A percentile compares a stretch with the other conserved stretches of the same genome.
Evolutionary conservation across 1,284 basidiomycete species (phyloP).

Genomic region (Marasmius tenuissimus): DNA sequence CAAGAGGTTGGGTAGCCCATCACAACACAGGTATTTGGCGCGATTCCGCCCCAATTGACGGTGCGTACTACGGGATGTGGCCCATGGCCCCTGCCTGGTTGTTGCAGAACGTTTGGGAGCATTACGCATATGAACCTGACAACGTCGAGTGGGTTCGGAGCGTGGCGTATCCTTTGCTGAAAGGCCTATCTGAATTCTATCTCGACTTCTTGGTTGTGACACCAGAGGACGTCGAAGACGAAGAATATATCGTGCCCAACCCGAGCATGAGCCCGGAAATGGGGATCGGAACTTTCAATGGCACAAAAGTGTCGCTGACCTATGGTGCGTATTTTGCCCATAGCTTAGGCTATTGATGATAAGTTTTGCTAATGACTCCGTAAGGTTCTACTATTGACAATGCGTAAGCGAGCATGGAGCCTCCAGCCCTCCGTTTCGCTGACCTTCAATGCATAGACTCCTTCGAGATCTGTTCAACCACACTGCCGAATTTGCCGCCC

Average conservation of each 20-base stretch:
- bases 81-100: conserved; percentile 17
- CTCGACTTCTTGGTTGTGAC: conserved; percentile 14
- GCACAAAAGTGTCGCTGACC: conserved; percentile 14
- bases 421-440: not conserved
- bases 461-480: conserved; percentile 19
- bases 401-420: conserved; percentile 5
- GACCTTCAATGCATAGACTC: conserved; percentile 3
- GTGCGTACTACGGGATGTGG: conserved; percentile 21
- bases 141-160: conserved; percentile 13
- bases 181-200: conserved; percentile 18
- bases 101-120: conserved; percentile 18
- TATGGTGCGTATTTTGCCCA: conserved; percentile 7
- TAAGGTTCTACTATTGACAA: conserved; percentile 19
- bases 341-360: not conserved
- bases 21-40: conserved; percentile 12
- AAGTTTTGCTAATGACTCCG: not conserved
- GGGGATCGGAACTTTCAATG: conserved; percentile 15
- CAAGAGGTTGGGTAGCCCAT: conserved; percentile 12
- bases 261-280: conserved; percentile 20
- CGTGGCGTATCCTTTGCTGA: conserved; percentile 19
- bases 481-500: conserved; percentile 14
- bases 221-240: conserved; percentile 11
- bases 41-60: conserved; percentile 16
- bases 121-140: conserved; percentile 18
- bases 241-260: conserved; percentile 16